Evolutionary conservation across 139 green algal genomes (phyloP).

Genomic region (Chlamydomonas incerta): DNA sequence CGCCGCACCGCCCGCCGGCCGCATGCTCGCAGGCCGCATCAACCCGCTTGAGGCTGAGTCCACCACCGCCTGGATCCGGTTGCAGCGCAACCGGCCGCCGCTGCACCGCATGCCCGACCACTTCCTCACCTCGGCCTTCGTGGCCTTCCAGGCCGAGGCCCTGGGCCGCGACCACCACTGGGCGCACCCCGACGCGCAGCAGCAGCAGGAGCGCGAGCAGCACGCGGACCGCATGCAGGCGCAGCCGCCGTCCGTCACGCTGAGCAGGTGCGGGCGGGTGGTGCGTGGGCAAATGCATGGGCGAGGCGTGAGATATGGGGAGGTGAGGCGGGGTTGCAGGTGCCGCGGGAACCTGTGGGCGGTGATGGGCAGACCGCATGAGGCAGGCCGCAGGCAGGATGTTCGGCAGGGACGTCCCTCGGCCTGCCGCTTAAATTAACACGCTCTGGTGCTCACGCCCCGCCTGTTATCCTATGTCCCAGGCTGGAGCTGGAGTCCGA

Average conservation of each 20-base stretch:
- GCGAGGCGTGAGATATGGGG: no score
- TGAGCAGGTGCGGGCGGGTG: constrained; percentile 4
- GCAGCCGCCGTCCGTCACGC: background rate
- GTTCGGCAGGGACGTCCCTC: no score
- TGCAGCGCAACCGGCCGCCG: background rate
- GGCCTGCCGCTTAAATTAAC: no score
- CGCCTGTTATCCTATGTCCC: no score
- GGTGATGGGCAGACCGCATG: no score
- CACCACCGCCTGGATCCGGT: background rate
- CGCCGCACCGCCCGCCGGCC: no score
- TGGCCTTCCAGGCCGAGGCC: constrained; percentile 13
- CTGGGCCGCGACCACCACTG: background rate
- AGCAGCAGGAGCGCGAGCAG: background rate
- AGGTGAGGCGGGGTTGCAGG: no score
- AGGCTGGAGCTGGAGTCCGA: constrained; percentile 12
- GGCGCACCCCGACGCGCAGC: background rate
- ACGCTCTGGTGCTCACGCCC: no score
- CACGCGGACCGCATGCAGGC: background rate
- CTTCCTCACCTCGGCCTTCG: constrained; percentile 11
- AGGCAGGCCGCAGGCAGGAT: no score
- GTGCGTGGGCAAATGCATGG: no score
- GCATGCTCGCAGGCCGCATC: constrained; percentile 29
- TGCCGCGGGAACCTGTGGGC: no score
- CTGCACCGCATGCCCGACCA: constrained; percentile 19
- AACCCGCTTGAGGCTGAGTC: constrained; percentile 42